Conservation (phyloP, 768 basidiomycete genomes). For the Leucogyrophana mollusca region DNA sequence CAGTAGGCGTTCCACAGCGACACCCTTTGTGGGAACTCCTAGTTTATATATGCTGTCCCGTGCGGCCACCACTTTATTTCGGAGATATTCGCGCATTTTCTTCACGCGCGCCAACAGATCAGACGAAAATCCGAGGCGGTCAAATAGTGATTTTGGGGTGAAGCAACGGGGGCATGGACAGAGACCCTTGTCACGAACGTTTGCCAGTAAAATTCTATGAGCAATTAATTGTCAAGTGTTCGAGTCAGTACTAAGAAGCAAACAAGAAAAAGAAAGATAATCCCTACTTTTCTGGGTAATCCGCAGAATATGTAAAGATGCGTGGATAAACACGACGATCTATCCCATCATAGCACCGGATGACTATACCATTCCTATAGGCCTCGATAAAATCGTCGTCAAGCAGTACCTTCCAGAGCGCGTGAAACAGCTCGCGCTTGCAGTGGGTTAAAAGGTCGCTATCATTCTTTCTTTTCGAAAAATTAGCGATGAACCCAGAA, state of each 20-base stretch:
- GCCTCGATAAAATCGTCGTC: slow-evolving; percentile 22
- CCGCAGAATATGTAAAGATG: slow-evolving; percentile 32
- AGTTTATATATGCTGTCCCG: slow-evolving; percentile 8
- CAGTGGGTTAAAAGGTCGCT: slow-evolving; percentile 9
- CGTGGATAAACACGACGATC: slow-evolving; percentile 19
- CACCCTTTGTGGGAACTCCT: slow-evolving; percentile 12
- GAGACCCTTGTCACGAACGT: slow-evolving; percentile 22
- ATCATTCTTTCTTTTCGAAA: not conserved
- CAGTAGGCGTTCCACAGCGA: slow-evolving; percentile 5
- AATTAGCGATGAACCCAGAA: not conserved
- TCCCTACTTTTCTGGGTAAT: slow-evolving; percentile 40
- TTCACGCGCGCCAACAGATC: slow-evolving; percentile 8
- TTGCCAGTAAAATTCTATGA: slow-evolving; percentile 23
- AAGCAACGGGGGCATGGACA: slow-evolving; percentile 32
- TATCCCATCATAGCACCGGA: slow-evolving; percentile 20
- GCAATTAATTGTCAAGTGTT: not conserved
- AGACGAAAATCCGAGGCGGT: slow-evolving; percentile 6
- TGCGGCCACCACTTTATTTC: not conserved
- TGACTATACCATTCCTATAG: slow-evolving; percentile 21
- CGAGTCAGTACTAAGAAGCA: not conserved
- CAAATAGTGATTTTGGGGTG: slow-evolving; percentile 12
- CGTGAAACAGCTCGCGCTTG: slow-evolving; percentile 18
- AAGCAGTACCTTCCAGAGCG: slow-evolving; percentile 13
- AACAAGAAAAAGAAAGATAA: slow-evolving; percentile 3
- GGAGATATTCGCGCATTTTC: not conserved